Evolutionary conservation across 2,329 filamentous ascomycete genomes (phyloP), one percentile per base, ranked within the genome.

Genomic region (Parastagonospora avenae): DNA sequence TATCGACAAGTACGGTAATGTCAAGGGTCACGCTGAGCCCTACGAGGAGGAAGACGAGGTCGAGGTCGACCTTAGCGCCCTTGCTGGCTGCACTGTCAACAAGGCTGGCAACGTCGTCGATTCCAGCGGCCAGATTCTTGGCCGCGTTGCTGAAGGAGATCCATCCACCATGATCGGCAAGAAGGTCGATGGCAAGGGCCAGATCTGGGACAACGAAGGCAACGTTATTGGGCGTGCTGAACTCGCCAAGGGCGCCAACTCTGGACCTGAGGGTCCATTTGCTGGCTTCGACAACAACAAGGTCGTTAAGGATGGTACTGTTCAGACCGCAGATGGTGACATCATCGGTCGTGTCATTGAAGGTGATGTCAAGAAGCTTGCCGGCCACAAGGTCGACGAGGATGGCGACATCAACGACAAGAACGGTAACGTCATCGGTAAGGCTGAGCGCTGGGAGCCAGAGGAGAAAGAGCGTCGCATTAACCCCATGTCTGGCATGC

Each of bases 1-100:
- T 29, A 80, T 89, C 48, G 91, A 94, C 77, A 86, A 85, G 71
- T 92, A 91, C 66, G 85, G 83, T 50, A 84, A 83, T 52, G 78
- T 82, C 59, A 83, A 83, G 72, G 82, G 82, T 29, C 81, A 82
- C 50, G 81, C 79, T n/a, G 82, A 84, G 65, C 82, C 80, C 4
- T 84, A 79, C 46, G 77, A 82, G 52, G 75, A 78, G 53, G 74
- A 74, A 49, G 82, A 82, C 63, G 76, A 71, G 36, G 74, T 68
- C 48, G 76, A 78, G 59, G 79, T 76, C 8, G 83, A 86, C 58
- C 74, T 85, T n/a, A 85, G 82, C 16, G 73, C 77, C n/a, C 79
- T 87, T 35, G 82, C 81, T 48, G 83, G 83, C 55, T 84, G 82
- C 75, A 82, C 79, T 12, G 82, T 86, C 67, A 87, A 87, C 77